These are phyloP conservation scores for Calonectria henricotiae DNA, from an alignment of 2,329 filamentous ascomycete genomes.

Conservation along the genomic window DNA sequence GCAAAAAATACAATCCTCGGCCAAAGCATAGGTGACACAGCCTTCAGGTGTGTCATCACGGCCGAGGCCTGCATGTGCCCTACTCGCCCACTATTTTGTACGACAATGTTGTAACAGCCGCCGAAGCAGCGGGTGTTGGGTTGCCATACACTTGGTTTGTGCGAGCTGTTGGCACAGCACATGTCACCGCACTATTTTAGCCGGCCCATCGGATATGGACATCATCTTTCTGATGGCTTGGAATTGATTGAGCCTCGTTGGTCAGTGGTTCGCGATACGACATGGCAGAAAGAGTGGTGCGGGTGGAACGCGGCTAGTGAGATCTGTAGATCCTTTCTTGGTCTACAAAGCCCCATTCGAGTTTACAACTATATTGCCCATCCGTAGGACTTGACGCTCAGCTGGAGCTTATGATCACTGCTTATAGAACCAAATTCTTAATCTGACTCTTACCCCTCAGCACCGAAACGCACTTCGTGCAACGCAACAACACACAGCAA, in stretches of 20 bases:
- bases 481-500: not conserved
- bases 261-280: constrained; percentile 8
- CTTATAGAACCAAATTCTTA: not conserved
- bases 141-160: not conserved
- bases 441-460: constrained; percentile 3
- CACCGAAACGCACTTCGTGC: constrained; percentile 20
- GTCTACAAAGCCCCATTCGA: constrained; percentile 19
- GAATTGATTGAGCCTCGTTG: constrained; percentile 27
- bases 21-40: constrained; percentile 21
- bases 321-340: constrained; percentile 18
- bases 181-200: constrained; percentile 10
- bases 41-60: constrained; percentile 4
- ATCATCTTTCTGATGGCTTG: constrained; percentile 17
- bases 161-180: constrained; percentile 7
- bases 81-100: constrained; percentile 13
- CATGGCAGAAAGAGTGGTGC: constrained; percentile 20
- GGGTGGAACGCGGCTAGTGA: constrained; percentile 29
- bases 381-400: constrained; percentile 22
- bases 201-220: not conserved
- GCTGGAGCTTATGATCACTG: constrained; percentile 28
- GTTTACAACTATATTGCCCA: constrained; percentile 16
- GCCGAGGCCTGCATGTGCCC: constrained; percentile 18
- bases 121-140: constrained; percentile 26
- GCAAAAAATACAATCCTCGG: constrained; percentile 8
- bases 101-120: constrained; percentile 15